Conservation (phyloP, 2,329 filamentous ascomycete species). For the Thermoascus crustaceus region DNA sequence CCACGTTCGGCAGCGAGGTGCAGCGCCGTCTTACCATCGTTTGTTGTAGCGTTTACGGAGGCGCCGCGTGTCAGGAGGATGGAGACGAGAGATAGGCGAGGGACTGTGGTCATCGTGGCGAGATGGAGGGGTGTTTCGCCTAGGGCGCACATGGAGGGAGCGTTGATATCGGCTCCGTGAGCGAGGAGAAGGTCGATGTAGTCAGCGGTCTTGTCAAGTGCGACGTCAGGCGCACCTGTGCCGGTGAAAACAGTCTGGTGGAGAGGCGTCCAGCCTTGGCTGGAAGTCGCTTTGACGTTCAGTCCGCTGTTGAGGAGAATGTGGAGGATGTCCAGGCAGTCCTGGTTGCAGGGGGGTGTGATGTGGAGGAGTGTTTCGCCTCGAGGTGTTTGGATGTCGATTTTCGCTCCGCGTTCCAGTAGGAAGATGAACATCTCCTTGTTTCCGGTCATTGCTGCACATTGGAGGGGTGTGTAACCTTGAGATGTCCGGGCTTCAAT, state of each 20-base stretch:
- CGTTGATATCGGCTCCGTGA: conserved; percentile 18
- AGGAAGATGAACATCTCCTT: conserved; percentile 19
- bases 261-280: conserved; percentile 18
- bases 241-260: conserved; percentile 16
- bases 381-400: conserved; percentile 17
- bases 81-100: conserved; percentile 11
- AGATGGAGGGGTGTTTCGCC: conserved; percentile 22
- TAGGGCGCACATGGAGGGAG: conserved; percentile 2
- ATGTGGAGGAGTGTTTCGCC: conserved; percentile 24
- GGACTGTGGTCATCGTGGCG: conserved; percentile 13
- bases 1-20: no score
- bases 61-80: conserved; percentile 19
- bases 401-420: conserved; percentile 16
- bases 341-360: conserved; percentile 15
- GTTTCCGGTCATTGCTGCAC: conserved; percentile 20
- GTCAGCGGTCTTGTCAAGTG: conserved; percentile 14
- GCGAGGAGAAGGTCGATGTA: conserved; percentile 17
- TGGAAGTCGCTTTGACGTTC: conserved; percentile 12
- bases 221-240: conserved; percentile 13
- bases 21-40: conserved; percentile 19
- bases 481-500: conserved; percentile 20
- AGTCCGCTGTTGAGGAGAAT: conserved; percentile 9
- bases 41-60: conserved; percentile 16
- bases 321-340: conserved; percentile 20
- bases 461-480: conserved; percentile 23